These are phyloP conservation scores for Globisporangium nodosum DNA, from an alignment of 352 stramenopile genomes.

Conservation along the genomic window DNA sequence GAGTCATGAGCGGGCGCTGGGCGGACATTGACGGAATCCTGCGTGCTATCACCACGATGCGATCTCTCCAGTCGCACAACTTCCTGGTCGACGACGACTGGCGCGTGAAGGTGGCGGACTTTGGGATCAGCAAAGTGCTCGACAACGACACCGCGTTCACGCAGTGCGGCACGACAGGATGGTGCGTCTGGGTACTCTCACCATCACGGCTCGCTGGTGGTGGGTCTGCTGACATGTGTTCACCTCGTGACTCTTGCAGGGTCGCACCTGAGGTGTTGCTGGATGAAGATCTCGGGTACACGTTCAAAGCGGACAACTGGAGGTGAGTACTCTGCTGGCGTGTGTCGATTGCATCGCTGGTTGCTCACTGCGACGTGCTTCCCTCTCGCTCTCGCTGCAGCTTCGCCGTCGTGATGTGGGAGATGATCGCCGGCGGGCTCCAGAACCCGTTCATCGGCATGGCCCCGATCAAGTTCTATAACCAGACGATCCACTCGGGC, in stretches of 20 bases:
- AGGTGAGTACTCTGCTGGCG: conserved; percentile 31
- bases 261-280: conserved; percentile 85
- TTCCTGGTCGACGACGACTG: conserved; percentile 88
- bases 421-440: conserved; percentile 78
- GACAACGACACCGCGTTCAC: conserved; percentile 83
- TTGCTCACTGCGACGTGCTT: not conserved
- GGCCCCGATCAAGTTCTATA: conserved; percentile 89
- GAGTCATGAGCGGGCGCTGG: not conserved
- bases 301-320: conserved; percentile 89
- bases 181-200: conserved; percentile 27
- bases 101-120: conserved; percentile 86
- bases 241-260: conserved; percentile 23
- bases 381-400: conserved; percentile 19
- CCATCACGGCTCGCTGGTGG: too few species aligned
- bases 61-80: conserved; percentile 68
- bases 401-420: conserved; percentile 89
- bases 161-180: conserved; percentile 84
- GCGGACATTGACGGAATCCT: not conserved
- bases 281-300: conserved; percentile 85
- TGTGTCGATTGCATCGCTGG: not conserved
- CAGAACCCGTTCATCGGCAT: conserved; percentile 88
- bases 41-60: not conserved
- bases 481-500: conserved; percentile 77
- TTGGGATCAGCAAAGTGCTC: conserved; percentile 87
- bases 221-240: not conserved